Base-by-base conservation (phyloP, 129 eudicot genomes). In the Dittrichia graveolens region DNA sequence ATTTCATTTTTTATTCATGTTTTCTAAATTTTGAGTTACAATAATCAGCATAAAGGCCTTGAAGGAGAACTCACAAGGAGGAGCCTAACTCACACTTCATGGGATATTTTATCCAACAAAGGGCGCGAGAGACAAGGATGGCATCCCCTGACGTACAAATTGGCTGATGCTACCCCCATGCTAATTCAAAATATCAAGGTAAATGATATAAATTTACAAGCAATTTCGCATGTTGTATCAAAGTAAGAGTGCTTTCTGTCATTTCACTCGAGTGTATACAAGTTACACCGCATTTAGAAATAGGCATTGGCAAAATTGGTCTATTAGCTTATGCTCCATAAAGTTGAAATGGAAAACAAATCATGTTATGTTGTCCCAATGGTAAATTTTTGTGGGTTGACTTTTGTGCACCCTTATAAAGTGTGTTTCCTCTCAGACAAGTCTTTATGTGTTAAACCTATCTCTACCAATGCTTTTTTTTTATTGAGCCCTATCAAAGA, bases 111-210 rank as follows among this genome's bases (percentile, higher is more conserved):
- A 58, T 76, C 90, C 66, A 71, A 86, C 72, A 79, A 83, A 81
- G 87, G 85, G 4, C 96, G 83, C 69, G 83, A 90, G 57, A 80
- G 98, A 44, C 85, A 75, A 80, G 98, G 97, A 72, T 94, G 98
- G 98, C 98, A 94, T 86, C 98, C 98, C 2, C 84, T 88, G 62
- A 87, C 95, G 65, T 94, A 87, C 75, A 90, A 90, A 76, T 78
- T 90, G 80, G 92, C 83, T 24, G 98, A 94, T 77, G 97, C 98
- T 70, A 87, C 97, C 61, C 83, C 89, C 49, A 43, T 12, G 52
- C 93, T 94, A 31, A 71, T 94, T 61, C 91, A 90, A 79, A 88
- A 91, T 46, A 94, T 94, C 53, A 94, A 94, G 98, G 98, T 93
- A 83, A 48, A 35, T 35, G 9, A 16, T 38, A 37, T 16, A 11